Conservation (phyloP, 495 filamentous ascomycete genomes). For the Penicillium robsamsonii region DNA sequence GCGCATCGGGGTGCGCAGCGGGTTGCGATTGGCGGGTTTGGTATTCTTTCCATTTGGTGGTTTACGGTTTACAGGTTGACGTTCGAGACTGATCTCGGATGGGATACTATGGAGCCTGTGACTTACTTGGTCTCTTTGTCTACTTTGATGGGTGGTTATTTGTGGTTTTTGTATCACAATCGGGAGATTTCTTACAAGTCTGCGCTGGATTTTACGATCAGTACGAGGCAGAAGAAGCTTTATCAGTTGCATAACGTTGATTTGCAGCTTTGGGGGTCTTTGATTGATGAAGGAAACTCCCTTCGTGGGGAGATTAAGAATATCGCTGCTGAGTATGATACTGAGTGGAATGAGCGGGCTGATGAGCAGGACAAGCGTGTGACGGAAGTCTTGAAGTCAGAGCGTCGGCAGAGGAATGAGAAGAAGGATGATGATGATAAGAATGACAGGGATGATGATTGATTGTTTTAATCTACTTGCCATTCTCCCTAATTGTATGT, state of each 20-base stretch:
- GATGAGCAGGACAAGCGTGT: slow-evolving; percentile 77
- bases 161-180: slow-evolving; percentile 94
- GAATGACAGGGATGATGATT: slow-evolving; percentile 24
- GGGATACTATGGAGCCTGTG: slow-evolving; percentile 91
- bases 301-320: slow-evolving; percentile 76
- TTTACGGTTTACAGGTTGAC: slow-evolving; percentile 72
- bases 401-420: slow-evolving; percentile 51
- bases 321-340: slow-evolving; percentile 85
- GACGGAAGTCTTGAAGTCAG: slow-evolving; percentile 64
- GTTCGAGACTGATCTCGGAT: slow-evolving; percentile 75
- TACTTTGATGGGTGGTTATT: slow-evolving; percentile 82
- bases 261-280: slow-evolving; percentile 66
- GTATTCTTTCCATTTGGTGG: slow-evolving; percentile 73
- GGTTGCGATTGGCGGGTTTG: slow-evolving; percentile 77
- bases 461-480: background rate
- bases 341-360: slow-evolving; percentile 84
- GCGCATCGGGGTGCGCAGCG: slow-evolving; percentile 76
- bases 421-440: slow-evolving; percentile 47
- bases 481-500: background rate
- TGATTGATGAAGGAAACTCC: slow-evolving; percentile 80
- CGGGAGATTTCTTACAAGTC: slow-evolving; percentile 82
- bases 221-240: slow-evolving; percentile 68
- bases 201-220: slow-evolving; percentile 83
- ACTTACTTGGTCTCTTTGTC: slow-evolving; percentile 83
- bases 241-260: slow-evolving; percentile 78